phyloP scores from a whole-genome alignment of 331 rosid genomes.

The Prunus yedoensis region DNA sequence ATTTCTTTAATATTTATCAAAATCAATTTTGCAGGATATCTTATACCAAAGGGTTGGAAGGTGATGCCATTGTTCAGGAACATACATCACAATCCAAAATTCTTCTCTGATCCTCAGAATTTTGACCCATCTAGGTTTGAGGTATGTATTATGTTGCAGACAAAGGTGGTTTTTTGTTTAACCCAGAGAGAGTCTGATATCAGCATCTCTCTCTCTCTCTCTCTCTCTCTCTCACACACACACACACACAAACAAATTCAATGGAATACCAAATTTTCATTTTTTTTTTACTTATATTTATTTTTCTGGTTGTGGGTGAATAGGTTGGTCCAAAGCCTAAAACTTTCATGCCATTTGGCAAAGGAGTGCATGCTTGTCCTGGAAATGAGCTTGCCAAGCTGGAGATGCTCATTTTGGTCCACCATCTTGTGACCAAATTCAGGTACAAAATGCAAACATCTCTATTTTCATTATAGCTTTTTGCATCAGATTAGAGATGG shows the following conservation, averaged over 20 bases:
- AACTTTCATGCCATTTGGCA: constrained; percentile 94
- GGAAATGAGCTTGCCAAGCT: constrained; percentile 91
- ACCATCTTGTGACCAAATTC: constrained; percentile 68
- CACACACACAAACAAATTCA: not conserved
- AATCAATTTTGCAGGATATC: constrained; percentile 51
- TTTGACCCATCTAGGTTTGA: constrained; percentile 93
- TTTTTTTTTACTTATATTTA: not conserved
- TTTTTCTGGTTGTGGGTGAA: constrained; percentile 15
- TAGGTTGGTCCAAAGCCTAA: constrained; percentile 68
- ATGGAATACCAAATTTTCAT: not conserved
- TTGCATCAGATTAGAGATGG: not conserved
- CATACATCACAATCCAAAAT: constrained; percentile 87
- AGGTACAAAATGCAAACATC: constrained; percentile 39
- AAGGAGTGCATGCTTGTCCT: constrained; percentile 84
- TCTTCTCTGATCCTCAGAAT: constrained; percentile 61
- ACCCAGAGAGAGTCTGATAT: not conserved
- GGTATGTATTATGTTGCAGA: constrained; percentile 34
- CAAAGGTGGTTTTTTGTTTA: not conserved
- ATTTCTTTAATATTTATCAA: not conserved
- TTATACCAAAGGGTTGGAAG: constrained; percentile 97
- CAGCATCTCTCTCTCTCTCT: not conserved
- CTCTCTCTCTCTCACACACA: too few relatives aligned
- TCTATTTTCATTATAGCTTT: not conserved
- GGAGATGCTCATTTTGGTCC: constrained; percentile 68
- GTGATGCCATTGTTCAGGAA: constrained; percentile 94